A percentile compares a stretch with the other conserved stretches of the same genome.
Conservation (phyloP, 2,329 filamentous ascomycete species). For the Colletotrichum sp. region DNA sequence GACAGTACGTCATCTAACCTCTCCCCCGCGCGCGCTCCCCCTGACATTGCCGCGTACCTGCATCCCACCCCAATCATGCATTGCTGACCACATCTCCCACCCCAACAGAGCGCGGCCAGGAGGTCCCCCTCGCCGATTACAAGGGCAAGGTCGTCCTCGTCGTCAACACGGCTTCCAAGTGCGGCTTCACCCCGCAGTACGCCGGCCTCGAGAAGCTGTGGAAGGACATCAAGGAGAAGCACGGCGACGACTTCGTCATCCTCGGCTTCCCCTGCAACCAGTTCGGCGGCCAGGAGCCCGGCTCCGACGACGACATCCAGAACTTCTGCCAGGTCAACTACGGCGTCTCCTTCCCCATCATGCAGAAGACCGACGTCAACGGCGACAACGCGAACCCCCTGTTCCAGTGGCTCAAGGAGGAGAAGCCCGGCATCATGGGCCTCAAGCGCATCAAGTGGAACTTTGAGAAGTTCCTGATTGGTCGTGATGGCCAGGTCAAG, state of each 20-base stretch:
- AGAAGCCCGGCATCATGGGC: conserved; percentile 84
- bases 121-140: conserved; percentile 73
- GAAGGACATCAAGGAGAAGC: conserved; percentile 72
- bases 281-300: conserved; percentile 90
- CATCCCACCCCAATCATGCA: neutral
- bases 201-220: conserved; percentile 89
- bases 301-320: conserved; percentile 80
- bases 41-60: neutral
- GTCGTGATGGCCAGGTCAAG: conserved; percentile 84
- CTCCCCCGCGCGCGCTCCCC: neutral
- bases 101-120: conserved; percentile 70
- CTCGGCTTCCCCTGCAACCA: conserved; percentile 99
- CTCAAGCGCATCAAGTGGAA: conserved; percentile 98
- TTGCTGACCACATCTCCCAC: neutral
- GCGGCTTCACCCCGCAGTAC: conserved; percentile 97
- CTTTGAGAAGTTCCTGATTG: conserved; percentile 97
- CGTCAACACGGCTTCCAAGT: conserved; percentile 98
- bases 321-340: conserved; percentile 92
- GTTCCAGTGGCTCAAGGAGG: conserved; percentile 75
- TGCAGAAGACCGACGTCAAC: conserved; percentile 95
- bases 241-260: conserved; percentile 81
- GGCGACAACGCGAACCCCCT: conserved; percentile 81
- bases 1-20: conserved; percentile 66
- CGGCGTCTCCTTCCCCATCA: conserved; percentile 87
- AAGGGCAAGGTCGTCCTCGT: conserved; percentile 93